phyloP scores from a whole-genome alignment of 331 rosid genomes.

The Acacia concinna region DNA sequence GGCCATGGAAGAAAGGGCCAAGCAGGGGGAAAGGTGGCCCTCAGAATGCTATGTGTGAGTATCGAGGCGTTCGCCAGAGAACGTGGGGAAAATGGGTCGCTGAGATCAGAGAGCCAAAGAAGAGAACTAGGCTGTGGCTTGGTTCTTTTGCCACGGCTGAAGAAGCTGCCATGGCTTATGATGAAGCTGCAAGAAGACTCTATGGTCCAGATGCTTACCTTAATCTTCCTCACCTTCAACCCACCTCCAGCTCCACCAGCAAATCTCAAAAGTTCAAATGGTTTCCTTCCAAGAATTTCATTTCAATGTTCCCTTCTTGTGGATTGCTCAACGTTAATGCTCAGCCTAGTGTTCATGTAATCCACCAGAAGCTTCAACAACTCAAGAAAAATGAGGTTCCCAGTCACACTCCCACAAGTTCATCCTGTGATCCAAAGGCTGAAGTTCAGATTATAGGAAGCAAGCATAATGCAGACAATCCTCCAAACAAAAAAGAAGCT shows the following conservation, averaged over 20 bases:
- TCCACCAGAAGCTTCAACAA: slow-evolving; percentile 69
- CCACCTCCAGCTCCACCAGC: slow-evolving; percentile 23
- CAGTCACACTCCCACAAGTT: slow-evolving; percentile 35
- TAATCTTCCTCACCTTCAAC: slow-evolving; percentile 67
- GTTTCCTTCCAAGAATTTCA: slow-evolving; percentile 66
- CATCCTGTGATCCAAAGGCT: slow-evolving; percentile 38
- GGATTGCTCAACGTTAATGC: slow-evolving; percentile 70
- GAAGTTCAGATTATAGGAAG: slow-evolving; percentile 24
- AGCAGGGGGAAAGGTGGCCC: slow-evolving; percentile 81
- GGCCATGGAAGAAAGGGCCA: slow-evolving; percentile 80
- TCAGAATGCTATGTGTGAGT: slow-evolving; percentile 61
- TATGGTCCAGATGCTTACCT: slow-evolving; percentile 74
- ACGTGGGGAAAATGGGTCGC: slow-evolving; percentile 86
- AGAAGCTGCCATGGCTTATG: slow-evolving; percentile 80
- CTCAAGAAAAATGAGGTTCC: slow-evolving; percentile 44
- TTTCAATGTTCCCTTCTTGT: slow-evolving; percentile 62
- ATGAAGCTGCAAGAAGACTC: slow-evolving; percentile 69
- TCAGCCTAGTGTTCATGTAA: slow-evolving; percentile 72
- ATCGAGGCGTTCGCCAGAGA: slow-evolving; percentile 67
- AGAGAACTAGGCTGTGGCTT: slow-evolving; percentile 67
- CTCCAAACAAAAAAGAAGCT: slow-evolving; percentile 30
- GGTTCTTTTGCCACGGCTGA: slow-evolving; percentile 72
- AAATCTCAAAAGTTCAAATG: slow-evolving; percentile 57
- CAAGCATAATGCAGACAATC: slow-evolving; percentile 21
- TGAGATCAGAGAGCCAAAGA: slow-evolving; percentile 67